Conservation (phyloP, 305 asterid species). For the Withania somnifera region DNA sequence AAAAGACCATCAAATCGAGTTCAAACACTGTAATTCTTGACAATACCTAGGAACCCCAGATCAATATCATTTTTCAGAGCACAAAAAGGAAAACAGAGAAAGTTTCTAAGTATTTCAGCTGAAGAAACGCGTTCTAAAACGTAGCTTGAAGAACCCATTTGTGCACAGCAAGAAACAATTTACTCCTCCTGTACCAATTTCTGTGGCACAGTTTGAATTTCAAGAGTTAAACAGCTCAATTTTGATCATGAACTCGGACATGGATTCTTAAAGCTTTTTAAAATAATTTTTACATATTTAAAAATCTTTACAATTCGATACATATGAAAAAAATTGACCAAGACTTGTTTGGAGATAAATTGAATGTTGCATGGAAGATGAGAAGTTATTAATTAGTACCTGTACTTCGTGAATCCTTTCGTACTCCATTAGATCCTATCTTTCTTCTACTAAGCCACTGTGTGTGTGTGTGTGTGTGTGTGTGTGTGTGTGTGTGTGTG, state of each 20-base stretch:
- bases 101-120: neutral
- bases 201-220: too few relatives aligned
- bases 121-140: neutral
- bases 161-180: too few relatives aligned
- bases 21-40: neutral
- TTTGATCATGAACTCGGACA: too few relatives aligned
- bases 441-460: neutral
- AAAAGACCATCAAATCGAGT: neutral
- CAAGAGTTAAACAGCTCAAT: too few relatives aligned
- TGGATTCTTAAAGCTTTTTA: too few relatives aligned
- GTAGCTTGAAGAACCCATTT: neutral
- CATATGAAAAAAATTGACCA: too few relatives aligned
- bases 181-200: too few relatives aligned
- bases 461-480: neutral
- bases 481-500: neutral
- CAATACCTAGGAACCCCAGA: neutral
- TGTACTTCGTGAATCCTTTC: conserved; percentile 89
- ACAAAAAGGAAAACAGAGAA: neutral
- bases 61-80: neutral
- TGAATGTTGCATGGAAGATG: too few relatives aligned
- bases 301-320: too few relatives aligned
- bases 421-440: conserved; percentile 69
- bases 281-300: too few relatives aligned
- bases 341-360: too few relatives aligned
- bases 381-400: conserved; percentile 27